Base-by-base conservation (phyloP, 1,284 basidiomycete genomes). In the Rhodotorula mucilaginosa region DNA sequence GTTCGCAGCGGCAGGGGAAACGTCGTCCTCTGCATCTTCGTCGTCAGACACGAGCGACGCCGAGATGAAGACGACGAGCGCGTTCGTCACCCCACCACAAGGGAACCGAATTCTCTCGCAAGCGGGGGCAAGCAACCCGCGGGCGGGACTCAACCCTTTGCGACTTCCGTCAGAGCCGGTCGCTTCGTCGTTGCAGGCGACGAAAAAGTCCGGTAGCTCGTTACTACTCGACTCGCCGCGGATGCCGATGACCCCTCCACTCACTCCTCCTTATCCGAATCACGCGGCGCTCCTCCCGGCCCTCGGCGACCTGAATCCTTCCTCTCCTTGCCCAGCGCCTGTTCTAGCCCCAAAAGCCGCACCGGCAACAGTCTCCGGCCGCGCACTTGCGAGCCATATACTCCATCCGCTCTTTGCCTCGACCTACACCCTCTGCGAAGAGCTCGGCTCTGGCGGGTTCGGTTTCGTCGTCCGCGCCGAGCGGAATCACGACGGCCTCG, bases 381-480 rank as follows among this genome's bases (percentile, higher is more conserved):
- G 72, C 5, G 65, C 69, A 34, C 34, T 34, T 7, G 34, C 34
- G 8, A 34, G 8, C 8, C 34, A 34, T 34, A 34, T 7, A 34
- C 34, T 96, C 49, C 86, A 90, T 76, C 81, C 85, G 1, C 82
- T 85, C 47, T 96, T 96, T 79, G 86, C 86, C 16, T 82, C 83
- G 52, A 81, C 81, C 57, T 97, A 93, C 80, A 81, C 84, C 31
- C 85, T 95, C 58, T 78, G 79, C 39, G 82, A 83, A 57, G 91
- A 94, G 81, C 87, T 97, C 52, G 93, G 93, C 61, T 88, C 88
- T 15, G 93, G 93, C 54, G 93, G 93, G 21, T 97, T 93, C 79
- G 93, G 93, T 12, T 96, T 97, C 80, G 93, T 97, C 39, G 80
- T 82, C 16, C 76, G 79, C 8, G 81, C 81, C 5, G 73, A 67